Percentiles rank a stretch among this genome's conserved stretches.
Evolutionary conservation across 2,329 filamentous ascomycete species (phyloP).

Genomic region (Akanthomyces muscarius): DNA sequence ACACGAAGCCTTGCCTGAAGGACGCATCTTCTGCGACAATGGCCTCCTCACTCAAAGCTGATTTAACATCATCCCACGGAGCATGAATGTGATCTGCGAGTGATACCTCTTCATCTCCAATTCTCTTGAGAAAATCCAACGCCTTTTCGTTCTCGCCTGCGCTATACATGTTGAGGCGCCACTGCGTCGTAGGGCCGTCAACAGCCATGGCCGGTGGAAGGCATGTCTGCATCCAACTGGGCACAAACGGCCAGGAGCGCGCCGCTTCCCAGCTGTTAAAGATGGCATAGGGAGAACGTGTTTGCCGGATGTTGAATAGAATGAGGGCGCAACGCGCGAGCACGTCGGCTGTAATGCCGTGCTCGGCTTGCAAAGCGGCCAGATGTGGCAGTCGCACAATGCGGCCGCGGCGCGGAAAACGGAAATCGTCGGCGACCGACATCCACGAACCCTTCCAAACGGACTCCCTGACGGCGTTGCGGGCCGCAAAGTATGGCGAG

Average conservation of each 20-base stretch:
- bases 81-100: constrained; percentile 29
- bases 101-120: constrained; percentile 26
- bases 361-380: constrained; percentile 20
- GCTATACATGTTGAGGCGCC: constrained; percentile 33
- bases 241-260: constrained; percentile 36
- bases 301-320: constrained; percentile 33
- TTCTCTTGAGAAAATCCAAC: constrained; percentile 25
- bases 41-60: constrained; percentile 32
- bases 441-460: constrained; percentile 29
- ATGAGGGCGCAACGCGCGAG: constrained; percentile 31
- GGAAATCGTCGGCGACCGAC: constrained; percentile 27
- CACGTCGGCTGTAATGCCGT: constrained; percentile 26
- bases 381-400: constrained; percentile 28
- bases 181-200: constrained; percentile 35
- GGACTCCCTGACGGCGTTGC: background rate
- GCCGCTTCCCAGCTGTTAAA: constrained; percentile 34
- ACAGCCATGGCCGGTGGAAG: constrained; percentile 36
- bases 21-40: constrained; percentile 30
- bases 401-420: constrained; percentile 30
- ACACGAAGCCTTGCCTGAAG: constrained; percentile 36
- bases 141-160: constrained; percentile 25
- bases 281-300: constrained; percentile 28
- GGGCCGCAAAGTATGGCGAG: constrained; percentile 17
- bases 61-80: constrained; percentile 32
- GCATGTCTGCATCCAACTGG: constrained; percentile 31